Evolutionary conservation across 208 protist species (phyloP).

Genomic region (Jaenimonas drosophilae): DNA sequence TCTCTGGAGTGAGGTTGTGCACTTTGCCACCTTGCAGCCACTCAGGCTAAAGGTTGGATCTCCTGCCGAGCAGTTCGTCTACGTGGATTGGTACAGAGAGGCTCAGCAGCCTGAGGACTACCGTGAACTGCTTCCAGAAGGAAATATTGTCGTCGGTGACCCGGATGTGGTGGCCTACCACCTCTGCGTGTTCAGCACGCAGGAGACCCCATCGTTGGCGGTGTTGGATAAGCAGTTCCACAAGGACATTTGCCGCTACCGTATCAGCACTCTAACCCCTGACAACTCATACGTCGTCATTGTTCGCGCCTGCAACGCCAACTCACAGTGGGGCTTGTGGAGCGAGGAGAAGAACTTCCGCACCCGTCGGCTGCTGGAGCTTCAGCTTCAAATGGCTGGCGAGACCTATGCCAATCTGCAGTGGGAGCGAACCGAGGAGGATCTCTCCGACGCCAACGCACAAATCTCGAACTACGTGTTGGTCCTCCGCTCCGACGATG

Average conservation of each 20-base stretch:
- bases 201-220: conserved; percentile 58
- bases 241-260: conserved; percentile 45
- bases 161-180: conserved; percentile 69
- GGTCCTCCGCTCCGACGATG: conserved; percentile 10
- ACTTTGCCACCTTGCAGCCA: conserved; percentile 81
- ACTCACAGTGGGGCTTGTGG: conserved; percentile 79
- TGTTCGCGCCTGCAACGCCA: conserved; percentile 58
- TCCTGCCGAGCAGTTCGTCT: conserved; percentile 65
- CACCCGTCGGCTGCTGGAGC: conserved; percentile 45
- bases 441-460: conserved; percentile 9
- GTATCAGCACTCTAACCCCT: conserved; percentile 31
- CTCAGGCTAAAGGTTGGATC: conserved; percentile 31
- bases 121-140: conserved; percentile 22
- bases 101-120: conserved; percentile 57
- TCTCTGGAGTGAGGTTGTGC: conserved; percentile 57
- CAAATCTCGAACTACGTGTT: conserved; percentile 20
- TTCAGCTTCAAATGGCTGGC: conserved; percentile 37
- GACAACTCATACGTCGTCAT: conserved; percentile 78
- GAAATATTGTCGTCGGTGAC: conserved; percentile 38
- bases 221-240: conserved; percentile 85
- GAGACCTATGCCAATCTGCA: conserved; percentile 67
- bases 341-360: conserved; percentile 63
- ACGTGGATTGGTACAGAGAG: conserved; percentile 69
- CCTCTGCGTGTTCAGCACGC: conserved; percentile 67
- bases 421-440: conserved; percentile 51